Evolutionary conservation across 306 rosid genomes (phyloP).

Genomic region (Alnus glutinosa): DNA sequence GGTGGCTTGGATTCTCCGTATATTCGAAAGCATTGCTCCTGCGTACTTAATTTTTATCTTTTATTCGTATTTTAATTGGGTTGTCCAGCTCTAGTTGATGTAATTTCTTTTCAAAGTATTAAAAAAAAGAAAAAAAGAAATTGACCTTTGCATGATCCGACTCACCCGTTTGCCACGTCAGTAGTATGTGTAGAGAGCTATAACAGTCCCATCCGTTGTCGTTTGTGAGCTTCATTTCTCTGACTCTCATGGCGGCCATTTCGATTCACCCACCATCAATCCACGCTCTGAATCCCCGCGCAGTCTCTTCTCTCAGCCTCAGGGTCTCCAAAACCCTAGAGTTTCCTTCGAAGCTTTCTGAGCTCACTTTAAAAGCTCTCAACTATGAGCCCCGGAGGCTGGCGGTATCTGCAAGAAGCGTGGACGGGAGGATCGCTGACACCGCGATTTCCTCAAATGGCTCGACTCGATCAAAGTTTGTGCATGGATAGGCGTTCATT

Average conservation of each 20-base stretch:
- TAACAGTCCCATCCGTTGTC: not conserved
- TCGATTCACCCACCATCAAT: slow-evolving; percentile 14
- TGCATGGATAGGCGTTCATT: not conserved
- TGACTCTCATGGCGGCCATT: slow-evolving; percentile 43
- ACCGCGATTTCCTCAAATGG: slow-evolving; percentile 29
- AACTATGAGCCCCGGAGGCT: slow-evolving; percentile 23
- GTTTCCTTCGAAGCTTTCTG: slow-evolving; percentile 6
- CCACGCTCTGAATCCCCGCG: slow-evolving; percentile 13
- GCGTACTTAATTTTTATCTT: too few relatives aligned
- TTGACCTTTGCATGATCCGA: too few relatives aligned
- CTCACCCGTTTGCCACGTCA: not conserved
- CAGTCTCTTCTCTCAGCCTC: not conserved
- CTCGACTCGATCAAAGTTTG: slow-evolving; percentile 46
- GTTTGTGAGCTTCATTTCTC: not conserved
- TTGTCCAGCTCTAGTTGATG: too few relatives aligned
- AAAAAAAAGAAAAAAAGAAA: too few relatives aligned
- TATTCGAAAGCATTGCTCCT: too few relatives aligned
- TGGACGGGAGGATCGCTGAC: slow-evolving; percentile 18
- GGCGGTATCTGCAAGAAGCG: slow-evolving; percentile 34
- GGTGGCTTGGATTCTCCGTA: too few relatives aligned
- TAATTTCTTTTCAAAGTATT: too few relatives aligned
- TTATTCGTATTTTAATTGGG: too few relatives aligned
- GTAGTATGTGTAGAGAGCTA: not conserved
- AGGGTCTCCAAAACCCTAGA: slow-evolving; percentile 5
- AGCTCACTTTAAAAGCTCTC: slow-evolving; percentile 20